phyloP scores from a whole-genome alignment of 306 rosid species.

The Lotus japonicus region DNA sequence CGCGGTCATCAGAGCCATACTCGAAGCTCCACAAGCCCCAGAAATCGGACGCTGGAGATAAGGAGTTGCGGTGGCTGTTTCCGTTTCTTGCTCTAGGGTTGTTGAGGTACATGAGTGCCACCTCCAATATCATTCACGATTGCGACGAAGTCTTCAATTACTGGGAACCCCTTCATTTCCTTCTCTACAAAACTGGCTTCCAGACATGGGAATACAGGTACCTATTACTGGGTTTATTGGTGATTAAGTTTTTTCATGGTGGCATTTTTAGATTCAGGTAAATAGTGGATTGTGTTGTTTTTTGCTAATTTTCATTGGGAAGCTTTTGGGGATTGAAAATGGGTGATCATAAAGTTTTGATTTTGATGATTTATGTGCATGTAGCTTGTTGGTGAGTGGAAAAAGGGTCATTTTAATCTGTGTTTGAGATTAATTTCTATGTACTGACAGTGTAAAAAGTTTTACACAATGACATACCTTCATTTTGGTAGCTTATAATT shows the following conservation, averaged over 20 bases:
- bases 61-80: slow-evolving; percentile 63
- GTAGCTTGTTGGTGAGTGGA: background rate
- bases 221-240: background rate
- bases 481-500: too few species aligned
- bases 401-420: background rate
- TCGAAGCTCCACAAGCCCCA: slow-evolving; percentile 52
- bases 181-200: slow-evolving; percentile 89
- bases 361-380: background rate
- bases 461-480: too few species aligned
- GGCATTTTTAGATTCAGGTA: background rate
- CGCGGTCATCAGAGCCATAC: slow-evolving; percentile 38
- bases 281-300: background rate
- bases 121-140: slow-evolving; percentile 88
- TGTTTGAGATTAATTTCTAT: too few species aligned
- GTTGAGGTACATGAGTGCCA: slow-evolving; percentile 83
- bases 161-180: slow-evolving; percentile 98
- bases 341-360: background rate
- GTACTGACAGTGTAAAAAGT: too few species aligned
- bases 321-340: background rate
- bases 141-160: slow-evolving; percentile 98
- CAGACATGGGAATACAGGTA: slow-evolving; percentile 98
- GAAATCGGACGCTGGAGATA: slow-evolving; percentile 30
- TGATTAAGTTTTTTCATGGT: background rate
- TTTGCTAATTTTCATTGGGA: background rate
- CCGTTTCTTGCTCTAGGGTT: slow-evolving; percentile 58